Evolutionary conservation across 176 grass and related monocot genomes (phyloP), one percentile per base, ranked within the genome.

Genomic region (Aegilops bicornis): DNA sequence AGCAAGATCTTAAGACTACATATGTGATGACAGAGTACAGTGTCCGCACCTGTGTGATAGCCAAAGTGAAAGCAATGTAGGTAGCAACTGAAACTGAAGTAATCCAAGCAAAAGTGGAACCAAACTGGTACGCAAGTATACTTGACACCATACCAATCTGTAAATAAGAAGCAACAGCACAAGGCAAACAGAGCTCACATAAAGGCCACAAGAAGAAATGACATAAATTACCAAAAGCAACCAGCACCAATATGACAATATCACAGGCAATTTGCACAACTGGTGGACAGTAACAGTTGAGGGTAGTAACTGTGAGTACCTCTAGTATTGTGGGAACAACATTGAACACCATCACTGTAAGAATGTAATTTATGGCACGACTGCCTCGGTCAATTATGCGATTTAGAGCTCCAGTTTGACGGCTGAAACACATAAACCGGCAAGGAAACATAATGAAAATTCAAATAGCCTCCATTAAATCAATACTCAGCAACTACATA

Each of bases 41-140:
- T 10, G 56, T 89, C 31, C 45, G 50, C 47, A 98, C 97, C 92
- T 98, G 97, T 79, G 97, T 98, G 47, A 98, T 80, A 65, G 88
- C 88, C 87, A 98, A 92, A 83, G 97, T 98, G 88, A 98, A 98
- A 95, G 90, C 90, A 70, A 98, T 74, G 69, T 98, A 98, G 69
- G 93, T 71, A 81, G 93, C 93, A 86, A 98, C 96, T 64, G 96
- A 98, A 87, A 91, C 68, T 86, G 96, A 98, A 72, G 97, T 98
- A 82, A 98, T 98, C 97, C 97, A 98, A 96, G 92, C 93, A 91
- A 98, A 98, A 87, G 84, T 87, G 71, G 97, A 86, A 81, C 97
- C 97, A 88, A 94, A 98, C 32, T 87, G 91, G 90, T 98, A 98
- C 3, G 97, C 97, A 72, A 98, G 97, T 87, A 98, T 96, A 76